These are phyloP conservation scores for Dendryphion nanum DNA, from an alignment of 2,329 filamentous ascomycete species.

Conservation along the genomic window DNA sequence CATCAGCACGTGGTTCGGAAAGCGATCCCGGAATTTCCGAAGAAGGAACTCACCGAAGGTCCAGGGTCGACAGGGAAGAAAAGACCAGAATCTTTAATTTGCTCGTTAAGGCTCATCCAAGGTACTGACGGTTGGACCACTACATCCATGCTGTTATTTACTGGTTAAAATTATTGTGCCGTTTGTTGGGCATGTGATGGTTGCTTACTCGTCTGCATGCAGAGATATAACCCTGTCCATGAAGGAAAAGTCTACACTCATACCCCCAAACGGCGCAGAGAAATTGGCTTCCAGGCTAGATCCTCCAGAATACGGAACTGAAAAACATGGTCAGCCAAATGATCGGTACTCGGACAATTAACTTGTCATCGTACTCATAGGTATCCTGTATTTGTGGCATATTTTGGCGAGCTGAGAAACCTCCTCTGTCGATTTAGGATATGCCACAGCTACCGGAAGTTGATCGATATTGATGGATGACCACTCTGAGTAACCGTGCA, in stretches of 20 bases:
- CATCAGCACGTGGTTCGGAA: conserved; percentile 18
- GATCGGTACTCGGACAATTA: background rate
- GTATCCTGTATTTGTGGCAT: conserved; percentile 76
- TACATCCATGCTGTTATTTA: conserved; percentile 70
- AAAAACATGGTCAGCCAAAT: conserved; percentile 1
- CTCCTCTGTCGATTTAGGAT: conserved; percentile 63
- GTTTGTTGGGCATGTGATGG: too few species aligned
- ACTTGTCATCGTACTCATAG: conserved; percentile 53
- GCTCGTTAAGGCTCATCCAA: conserved; percentile 87
- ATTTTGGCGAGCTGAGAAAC: conserved; percentile 65
- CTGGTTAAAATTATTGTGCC: too few species aligned
- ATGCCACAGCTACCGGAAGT: conserved; percentile 64
- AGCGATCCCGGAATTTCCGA: conserved; percentile 13
- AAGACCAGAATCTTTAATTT: conserved; percentile 69
- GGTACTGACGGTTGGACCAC: conserved; percentile 87
- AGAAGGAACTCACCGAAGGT: conserved; percentile 46
- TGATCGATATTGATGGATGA: conserved; percentile 65
- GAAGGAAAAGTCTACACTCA: conserved; percentile 83
- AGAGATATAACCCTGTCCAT: conserved; percentile 83
- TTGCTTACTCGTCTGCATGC: conserved; percentile 67
- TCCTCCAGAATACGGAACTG: conserved; percentile 79
- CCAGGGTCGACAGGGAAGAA: conserved; percentile 92
- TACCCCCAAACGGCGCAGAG: conserved; percentile 78
- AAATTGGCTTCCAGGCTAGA: conserved; percentile 89
- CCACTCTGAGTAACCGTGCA: conserved; percentile 70